Percentiles rank a stretch among this genome's conserved stretches.
Conservation (phyloP, 179 eudicot species). For the Monotropa hypopitys region DNA sequence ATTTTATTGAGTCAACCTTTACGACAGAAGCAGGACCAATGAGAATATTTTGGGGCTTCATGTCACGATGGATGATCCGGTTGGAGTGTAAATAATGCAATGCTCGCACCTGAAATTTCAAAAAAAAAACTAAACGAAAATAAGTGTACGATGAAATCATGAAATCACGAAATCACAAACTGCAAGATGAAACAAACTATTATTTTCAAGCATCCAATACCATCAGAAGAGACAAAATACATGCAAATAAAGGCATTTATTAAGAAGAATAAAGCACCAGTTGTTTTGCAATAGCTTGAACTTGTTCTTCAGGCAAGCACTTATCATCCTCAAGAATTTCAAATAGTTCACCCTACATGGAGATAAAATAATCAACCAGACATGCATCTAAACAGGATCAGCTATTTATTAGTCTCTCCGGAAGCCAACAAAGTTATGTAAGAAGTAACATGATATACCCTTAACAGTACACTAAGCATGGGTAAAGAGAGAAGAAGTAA, state of each 20-base stretch:
- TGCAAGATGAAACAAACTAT: neutral
- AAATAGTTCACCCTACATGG: slow-evolving; percentile 78
- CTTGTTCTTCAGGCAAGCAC: slow-evolving; percentile 92
- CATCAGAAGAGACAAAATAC: neutral
- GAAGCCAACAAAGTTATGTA: neutral
- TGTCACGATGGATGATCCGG: slow-evolving; percentile 94
- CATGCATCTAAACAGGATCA: neutral
- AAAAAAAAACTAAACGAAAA: neutral
- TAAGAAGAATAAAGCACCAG: slow-evolving; percentile 38
- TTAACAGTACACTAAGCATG: neutral
- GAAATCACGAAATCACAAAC: neutral
- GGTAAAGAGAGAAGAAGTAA: slow-evolving; percentile 8
- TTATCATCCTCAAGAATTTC: slow-evolving; percentile 97
- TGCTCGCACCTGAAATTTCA: slow-evolving; percentile 63
- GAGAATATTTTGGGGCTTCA: slow-evolving; percentile 98
- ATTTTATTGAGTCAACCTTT: slow-evolving; percentile 42
- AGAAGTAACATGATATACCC: neutral
- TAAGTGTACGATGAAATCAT: neutral
- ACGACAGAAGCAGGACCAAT: slow-evolving; percentile 87
- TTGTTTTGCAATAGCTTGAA: slow-evolving; percentile 95
- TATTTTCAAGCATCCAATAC: neutral
- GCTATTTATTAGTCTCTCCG: neutral
- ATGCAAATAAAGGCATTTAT: neutral
- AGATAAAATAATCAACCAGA: slow-evolving; percentile 3
- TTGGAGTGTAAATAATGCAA: slow-evolving; percentile 92